Base-by-base conservation (phyloP, 768 basidiomycete genomes). In the Imleria badia region DNA sequence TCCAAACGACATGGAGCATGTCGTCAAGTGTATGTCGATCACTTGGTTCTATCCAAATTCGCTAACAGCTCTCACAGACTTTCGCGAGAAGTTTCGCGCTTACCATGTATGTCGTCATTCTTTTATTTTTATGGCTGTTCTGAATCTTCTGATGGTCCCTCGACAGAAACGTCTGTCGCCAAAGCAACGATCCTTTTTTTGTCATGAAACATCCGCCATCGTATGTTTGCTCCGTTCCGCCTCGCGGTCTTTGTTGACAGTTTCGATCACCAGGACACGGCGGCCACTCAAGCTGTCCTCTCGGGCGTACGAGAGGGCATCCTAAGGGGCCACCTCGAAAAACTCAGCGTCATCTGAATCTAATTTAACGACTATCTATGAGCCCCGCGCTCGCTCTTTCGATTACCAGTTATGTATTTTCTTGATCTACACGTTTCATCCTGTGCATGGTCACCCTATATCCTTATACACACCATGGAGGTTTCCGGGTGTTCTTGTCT, bases 171-270 rank as follows among this genome's bases (percentile, higher is more conserved):
- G 78, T 22, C 70, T 79, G 22, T 87, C 86, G 3, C 82, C 84
- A 2, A 69, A 76, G 33, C 71, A 76, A 26, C 76, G 87, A 6
- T 74, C 81, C 1, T 88, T 88, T 62, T 81, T 85, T 60, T 84
- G 81, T 57, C 81, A 89, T 60, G 82, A 86, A 61, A 88, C 86
- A 0, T 85, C 85, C 36, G 87, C 86, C 6, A 81, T 87, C 42
- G 86, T 86, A 62, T 48, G 84, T 78, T 1, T 30, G 2, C 10
- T 45, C 9, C 10, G 10, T 44, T 15, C 31, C 4, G 5, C 1
- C n/a, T n/a, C 23, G 13, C 22, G 5, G 4, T n/a, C 10, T 15
- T 15, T 33, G 19, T 45, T 51, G 42, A 52, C 19, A 20, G 22
- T 4, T 12, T 19, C 19, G 8, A 19, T n/a, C 19, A 20, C 17